Percentiles rank a stretch among this genome's conserved stretches.
Conservation (phyloP, 1,284 basidiomycete genomes). For the Naganishia albida region DNA sequence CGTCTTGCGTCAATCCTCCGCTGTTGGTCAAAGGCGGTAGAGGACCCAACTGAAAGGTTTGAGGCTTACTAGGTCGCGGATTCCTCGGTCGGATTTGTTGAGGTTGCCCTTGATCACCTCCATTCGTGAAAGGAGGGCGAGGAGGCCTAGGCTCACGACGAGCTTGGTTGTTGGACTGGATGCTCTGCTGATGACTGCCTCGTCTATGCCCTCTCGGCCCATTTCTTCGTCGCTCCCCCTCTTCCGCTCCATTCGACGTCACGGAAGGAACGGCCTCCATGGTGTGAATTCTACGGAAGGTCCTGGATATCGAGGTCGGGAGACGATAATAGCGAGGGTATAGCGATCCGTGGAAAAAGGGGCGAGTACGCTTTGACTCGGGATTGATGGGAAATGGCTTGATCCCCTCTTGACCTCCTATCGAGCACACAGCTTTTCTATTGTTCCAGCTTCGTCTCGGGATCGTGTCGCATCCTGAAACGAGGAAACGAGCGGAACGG, state of each 20-base stretch:
- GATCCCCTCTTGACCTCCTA: too few relatives aligned
- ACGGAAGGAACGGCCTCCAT: too few relatives aligned
- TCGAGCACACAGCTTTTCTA: too few relatives aligned
- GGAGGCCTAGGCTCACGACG: not conserved
- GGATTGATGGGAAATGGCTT: too few relatives aligned
- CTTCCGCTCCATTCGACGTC: not conserved
- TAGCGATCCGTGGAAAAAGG: too few relatives aligned
- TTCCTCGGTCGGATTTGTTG: not conserved
- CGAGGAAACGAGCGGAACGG: too few relatives aligned
- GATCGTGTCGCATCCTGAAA: too few relatives aligned
- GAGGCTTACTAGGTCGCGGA: not conserved
- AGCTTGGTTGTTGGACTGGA: not conserved
- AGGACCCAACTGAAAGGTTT: conserved; percentile 16
- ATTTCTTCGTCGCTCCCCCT: not conserved
- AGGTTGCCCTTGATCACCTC: not conserved
- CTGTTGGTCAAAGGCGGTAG: not conserved
- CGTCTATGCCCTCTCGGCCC: not conserved
- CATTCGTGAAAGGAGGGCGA: not conserved
- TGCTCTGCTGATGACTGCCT: not conserved
- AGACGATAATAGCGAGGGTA: too few relatives aligned
- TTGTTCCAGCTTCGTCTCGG: too few relatives aligned
- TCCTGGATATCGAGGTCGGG: too few relatives aligned
- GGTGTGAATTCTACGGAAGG: too few relatives aligned
- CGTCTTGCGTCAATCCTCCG: not conserved
- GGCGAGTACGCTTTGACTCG: too few relatives aligned